Percentiles rank a stretch among this genome's conserved stretches.
These are phyloP conservation scores for Trichoderma oligosporum DNA, from an alignment of 2,329 filamentous ascomycete genomes.

Conservation along the genomic window DNA sequence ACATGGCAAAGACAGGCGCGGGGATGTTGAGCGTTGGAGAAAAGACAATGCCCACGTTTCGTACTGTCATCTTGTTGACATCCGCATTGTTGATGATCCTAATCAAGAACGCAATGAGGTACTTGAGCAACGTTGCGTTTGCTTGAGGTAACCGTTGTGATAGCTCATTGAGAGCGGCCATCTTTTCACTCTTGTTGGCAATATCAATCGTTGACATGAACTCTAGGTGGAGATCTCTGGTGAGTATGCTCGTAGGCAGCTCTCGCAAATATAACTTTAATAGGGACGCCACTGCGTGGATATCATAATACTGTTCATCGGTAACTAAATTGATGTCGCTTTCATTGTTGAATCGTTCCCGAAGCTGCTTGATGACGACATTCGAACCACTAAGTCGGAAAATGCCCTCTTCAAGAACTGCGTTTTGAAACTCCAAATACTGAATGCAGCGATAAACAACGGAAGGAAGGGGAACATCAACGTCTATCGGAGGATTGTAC, in stretches of 20 bases:
- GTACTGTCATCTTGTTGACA: conserved; percentile 95
- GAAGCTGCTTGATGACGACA: conserved; percentile 82
- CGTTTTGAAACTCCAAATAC: conserved; percentile 80
- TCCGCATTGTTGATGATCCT: conserved; percentile 87
- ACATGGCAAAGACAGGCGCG: conserved; percentile 87
- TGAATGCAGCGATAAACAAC: conserved; percentile 95
- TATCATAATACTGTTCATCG: conserved; percentile 85
- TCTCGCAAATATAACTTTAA: conserved; percentile 93
- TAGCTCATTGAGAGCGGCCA: conserved; percentile 69
- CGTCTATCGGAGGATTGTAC: conserved; percentile 68
- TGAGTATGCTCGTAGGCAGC: conserved; percentile 85
- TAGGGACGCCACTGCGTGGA: conserved; percentile 90
- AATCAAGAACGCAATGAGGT: conserved; percentile 83
- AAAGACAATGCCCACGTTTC: conserved; percentile 97
- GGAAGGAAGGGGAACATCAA: conserved; percentile 74
- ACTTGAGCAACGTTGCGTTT: conserved; percentile 77
- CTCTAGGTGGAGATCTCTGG: conserved; percentile 81
- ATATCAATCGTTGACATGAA: conserved; percentile 81
- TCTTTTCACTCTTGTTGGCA: conserved; percentile 69
- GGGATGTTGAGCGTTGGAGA: conserved; percentile 96
- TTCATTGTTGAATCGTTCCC: conserved; percentile 90
- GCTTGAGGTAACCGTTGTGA: conserved; percentile 74
- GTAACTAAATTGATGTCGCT: conserved; percentile 83
- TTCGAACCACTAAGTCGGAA: conserved; percentile 98
- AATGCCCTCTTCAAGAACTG: conserved; percentile 84